Base-by-base conservation (phyloP, 2,329 filamentous ascomycete genomes). In the Chaetomiaceae sp. region DNA sequence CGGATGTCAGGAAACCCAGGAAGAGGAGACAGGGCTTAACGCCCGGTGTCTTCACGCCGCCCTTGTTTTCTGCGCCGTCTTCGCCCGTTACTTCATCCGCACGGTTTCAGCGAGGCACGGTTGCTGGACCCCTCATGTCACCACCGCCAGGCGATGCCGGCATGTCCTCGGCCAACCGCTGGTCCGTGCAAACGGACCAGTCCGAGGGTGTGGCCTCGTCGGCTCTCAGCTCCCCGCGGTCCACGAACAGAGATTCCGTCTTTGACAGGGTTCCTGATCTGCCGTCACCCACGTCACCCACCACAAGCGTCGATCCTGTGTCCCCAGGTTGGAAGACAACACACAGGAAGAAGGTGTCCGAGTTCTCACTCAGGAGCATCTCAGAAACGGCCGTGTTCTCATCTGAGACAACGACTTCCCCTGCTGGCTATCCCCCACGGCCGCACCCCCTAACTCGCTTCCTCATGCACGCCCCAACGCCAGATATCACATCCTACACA, bases 241-340 rank as follows among this genome's bases (percentile, higher is more conserved):
- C 89, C 1, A 82, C 82, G 25, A 82, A 83, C 56, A 81, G 85
- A 16, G 79, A 79, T 44, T 89, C 87, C 0, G 73, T 96, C 41
- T 96, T 96, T 61, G 92, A 96, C 65, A 78, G 82, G 27, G 71
- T 86, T 40, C 72, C 75, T 16, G 85, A 88, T 45, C 84, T 79
- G 3, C 90, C 88, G 10, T 78, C 84, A 42, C 88, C 91, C 1
- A 85, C 82, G 1, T 96, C 91, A 33, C 92, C 93, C 0, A 84
- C 87, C 14, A 95, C 89, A 1, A 85, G 83, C 47, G 73, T 85
- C 13, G 79, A 76, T 74, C 87, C 89, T 2, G 72, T 81, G 61
- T 86, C 86, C 37, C 81, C 77, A 2, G 73, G 74, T 2, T 80
- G 81, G 71, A 69, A 68, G 31, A 65, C 72, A 13, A 64, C 66